These are phyloP conservation scores for Austropuccinia psidii DNA, from an alignment of 1,284 basidiomycete genomes.

Conservation along the genomic window DNA sequence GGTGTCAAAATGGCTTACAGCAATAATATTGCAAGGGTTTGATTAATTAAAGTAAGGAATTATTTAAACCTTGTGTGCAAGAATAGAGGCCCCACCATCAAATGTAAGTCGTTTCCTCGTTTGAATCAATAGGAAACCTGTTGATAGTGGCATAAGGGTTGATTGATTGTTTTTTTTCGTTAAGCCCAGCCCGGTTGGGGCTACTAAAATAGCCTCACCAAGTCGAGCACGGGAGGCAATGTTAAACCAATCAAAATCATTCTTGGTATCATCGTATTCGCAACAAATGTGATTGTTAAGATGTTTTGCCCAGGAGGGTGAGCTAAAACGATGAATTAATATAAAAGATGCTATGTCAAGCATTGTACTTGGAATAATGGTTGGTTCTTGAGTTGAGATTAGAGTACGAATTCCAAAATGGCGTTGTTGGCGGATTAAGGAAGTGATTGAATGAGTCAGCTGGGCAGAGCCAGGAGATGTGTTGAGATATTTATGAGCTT, in stretches of 20 bases:
- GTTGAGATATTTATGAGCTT: constrained; percentile 35
- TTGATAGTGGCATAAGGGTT: background rate
- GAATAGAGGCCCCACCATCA: constrained; percentile 21
- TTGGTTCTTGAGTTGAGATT: constrained; percentile 35
- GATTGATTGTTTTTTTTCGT: no score
- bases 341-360: constrained; percentile 15
- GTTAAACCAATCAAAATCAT: background rate
- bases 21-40: no score
- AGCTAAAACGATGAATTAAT: constrained; percentile 27
- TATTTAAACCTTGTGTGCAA: background rate
- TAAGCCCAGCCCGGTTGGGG: constrained; percentile 15
- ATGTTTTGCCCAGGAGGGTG: constrained; percentile 29
- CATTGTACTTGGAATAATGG: constrained; percentile 23
- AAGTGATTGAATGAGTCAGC: constrained; percentile 15
- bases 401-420: constrained; percentile 35
- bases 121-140: constrained; percentile 21
- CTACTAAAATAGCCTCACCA: constrained; percentile 18
- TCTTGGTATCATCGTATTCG: background rate
- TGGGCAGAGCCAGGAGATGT: background rate
- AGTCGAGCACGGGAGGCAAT: background rate
- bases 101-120: constrained; percentile 25
- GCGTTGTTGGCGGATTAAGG: constrained; percentile 35
- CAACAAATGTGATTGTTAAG: constrained; percentile 15
- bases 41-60: background rate
- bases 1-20: no score